Evolutionary conservation across 2,329 filamentous ascomycete species (phyloP).

Genomic region (Akanthomyces dipterigenus): DNA sequence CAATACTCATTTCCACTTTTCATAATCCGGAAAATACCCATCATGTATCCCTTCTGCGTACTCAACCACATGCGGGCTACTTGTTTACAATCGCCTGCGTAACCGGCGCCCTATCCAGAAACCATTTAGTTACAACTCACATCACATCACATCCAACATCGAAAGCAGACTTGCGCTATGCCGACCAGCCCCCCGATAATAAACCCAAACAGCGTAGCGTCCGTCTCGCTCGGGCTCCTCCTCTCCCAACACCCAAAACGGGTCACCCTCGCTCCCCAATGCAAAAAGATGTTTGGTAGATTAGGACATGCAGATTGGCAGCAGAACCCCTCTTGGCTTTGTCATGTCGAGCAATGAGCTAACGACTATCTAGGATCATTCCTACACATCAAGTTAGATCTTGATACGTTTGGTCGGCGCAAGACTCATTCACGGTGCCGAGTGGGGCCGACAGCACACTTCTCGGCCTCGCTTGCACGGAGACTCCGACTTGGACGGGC

Average conservation of each 20-base stretch:
- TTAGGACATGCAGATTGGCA: background rate
- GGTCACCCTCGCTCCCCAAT: constrained; percentile 16
- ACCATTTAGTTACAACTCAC: background rate
- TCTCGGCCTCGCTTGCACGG: background rate
- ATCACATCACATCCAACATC: background rate
- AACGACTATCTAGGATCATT: background rate
- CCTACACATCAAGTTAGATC: background rate
- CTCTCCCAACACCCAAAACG: constrained; percentile 54
- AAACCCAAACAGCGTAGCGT: constrained; percentile 52
- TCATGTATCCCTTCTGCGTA: constrained; percentile 52
- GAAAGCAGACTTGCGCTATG: constrained; percentile 43
- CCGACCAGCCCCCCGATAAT: constrained; percentile 45
- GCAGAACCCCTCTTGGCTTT: too few species aligned
- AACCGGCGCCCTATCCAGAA: constrained; percentile 35
- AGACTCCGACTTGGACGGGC: background rate
- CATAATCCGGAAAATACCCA: constrained; percentile 52
- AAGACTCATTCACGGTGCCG: background rate
- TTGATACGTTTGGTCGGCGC: background rate
- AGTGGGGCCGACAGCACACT: background rate
- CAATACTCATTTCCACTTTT: constrained; percentile 24
- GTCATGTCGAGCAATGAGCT: too few species aligned
- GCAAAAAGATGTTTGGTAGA: too few species aligned
- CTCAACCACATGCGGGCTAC: constrained; percentile 43
- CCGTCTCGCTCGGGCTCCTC: constrained; percentile 48
- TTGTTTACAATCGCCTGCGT: constrained; percentile 36